phyloP scores from a whole-genome alignment of 2,329 filamentous ascomycete species.

The Parastagonospora nodorum region DNA sequence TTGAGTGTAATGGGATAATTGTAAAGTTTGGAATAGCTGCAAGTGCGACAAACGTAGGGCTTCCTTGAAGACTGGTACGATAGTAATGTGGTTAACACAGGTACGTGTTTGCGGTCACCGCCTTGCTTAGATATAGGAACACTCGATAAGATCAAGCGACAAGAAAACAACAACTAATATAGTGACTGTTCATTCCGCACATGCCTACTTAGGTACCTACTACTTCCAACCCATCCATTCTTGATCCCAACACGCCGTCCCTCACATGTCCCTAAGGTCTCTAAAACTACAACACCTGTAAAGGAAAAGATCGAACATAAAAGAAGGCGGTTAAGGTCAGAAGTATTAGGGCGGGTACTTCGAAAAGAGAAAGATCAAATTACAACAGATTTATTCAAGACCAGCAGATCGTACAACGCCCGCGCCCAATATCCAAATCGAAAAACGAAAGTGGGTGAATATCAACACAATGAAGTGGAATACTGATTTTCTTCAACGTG shows the following conservation, averaged over 20 bases:
- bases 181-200: not conserved
- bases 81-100: too few relatives aligned
- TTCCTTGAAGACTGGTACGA: too few relatives aligned
- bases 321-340: not conserved
- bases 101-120: too few relatives aligned
- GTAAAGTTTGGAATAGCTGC: too few relatives aligned
- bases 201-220: not conserved
- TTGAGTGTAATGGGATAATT: too few relatives aligned
- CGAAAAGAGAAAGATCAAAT: conserved; percentile 2
- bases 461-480: conserved; percentile 40
- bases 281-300: not conserved
- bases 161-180: too few relatives aligned
- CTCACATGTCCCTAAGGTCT: conserved; percentile 23
- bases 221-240: not conserved
- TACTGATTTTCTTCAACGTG: conserved; percentile 5
- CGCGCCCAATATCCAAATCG: not conserved
- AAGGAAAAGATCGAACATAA: conserved; percentile 1
- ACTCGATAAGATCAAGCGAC: too few relatives aligned
- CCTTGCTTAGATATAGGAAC: too few relatives aligned
- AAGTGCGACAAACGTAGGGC: too few relatives aligned
- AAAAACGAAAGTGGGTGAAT: conserved; percentile 22
- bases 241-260: not conserved
- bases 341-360: conserved; percentile 7
- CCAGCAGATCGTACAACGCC: not conserved
- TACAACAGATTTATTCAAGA: conserved; percentile 6